phyloP scores from a whole-genome alignment of 2,329 filamentous ascomycete genomes.

The Curvularia sp. region DNA sequence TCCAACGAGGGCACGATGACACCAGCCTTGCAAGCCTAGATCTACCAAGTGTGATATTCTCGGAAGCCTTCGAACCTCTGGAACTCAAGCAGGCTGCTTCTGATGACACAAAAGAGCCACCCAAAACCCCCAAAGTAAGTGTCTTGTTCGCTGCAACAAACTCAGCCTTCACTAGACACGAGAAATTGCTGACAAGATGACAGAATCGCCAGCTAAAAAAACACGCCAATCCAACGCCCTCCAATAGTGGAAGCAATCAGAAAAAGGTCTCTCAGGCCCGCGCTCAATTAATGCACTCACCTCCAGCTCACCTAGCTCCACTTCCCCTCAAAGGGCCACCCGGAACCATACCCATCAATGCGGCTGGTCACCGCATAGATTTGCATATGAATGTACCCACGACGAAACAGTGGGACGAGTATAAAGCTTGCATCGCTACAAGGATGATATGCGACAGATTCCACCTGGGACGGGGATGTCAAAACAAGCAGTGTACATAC shows the following conservation, averaged over 20 bases:
- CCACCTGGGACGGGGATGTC: background rate
- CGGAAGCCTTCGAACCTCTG: background rate
- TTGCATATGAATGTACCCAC: background rate
- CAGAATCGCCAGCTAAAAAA: background rate
- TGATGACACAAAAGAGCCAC: background rate
- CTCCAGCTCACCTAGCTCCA: background rate
- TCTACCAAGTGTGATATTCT: background rate
- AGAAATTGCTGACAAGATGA: background rate
- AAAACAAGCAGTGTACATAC: background rate
- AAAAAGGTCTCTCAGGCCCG: background rate
- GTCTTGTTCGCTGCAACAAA: background rate
- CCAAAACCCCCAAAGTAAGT: background rate
- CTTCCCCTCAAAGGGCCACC: background rate
- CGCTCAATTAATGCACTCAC: no score
- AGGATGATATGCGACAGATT: background rate
- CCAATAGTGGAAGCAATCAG: background rate
- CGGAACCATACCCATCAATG: background rate
- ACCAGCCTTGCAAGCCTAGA: background rate
- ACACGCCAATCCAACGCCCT: background rate
- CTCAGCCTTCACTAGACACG: background rate
- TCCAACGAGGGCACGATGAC: background rate
- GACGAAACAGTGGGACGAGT: background rate
- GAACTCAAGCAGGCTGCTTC: background rate
- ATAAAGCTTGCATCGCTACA: background rate
- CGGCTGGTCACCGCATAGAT: slow-evolving; percentile 1